Evolutionary conservation across 2,329 filamentous ascomycete species (phyloP).

Genomic region (Xylariaceae sp.): DNA sequence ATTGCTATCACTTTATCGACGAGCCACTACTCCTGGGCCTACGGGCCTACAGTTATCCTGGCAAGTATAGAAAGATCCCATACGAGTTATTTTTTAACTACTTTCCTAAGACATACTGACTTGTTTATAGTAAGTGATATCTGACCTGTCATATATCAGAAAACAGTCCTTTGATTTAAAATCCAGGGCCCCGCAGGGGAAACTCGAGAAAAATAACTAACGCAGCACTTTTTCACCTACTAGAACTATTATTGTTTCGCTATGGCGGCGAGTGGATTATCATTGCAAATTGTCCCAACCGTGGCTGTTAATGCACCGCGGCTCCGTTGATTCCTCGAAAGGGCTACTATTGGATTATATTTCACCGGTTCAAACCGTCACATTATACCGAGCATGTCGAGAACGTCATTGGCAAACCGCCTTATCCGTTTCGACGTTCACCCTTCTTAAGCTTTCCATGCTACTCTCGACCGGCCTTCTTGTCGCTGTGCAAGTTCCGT

Average conservation of each 20-base stretch:
- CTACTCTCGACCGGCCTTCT: not conserved
- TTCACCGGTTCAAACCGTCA: not conserved
- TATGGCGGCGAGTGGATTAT: constrained; percentile 6
- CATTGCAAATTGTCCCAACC: constrained; percentile 1
- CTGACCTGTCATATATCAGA: too few relatives aligned
- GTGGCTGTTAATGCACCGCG: not conserved
- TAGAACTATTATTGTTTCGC: not conserved
- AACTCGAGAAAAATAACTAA: too few relatives aligned
- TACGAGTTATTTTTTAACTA: too few relatives aligned
- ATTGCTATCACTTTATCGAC: not conserved
- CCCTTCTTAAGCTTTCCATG: not conserved
- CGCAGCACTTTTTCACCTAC: too few relatives aligned
- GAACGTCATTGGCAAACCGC: constrained; percentile 1
- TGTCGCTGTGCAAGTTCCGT: not conserved
- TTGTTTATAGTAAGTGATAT: too few relatives aligned
- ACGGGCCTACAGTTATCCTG: too few relatives aligned
- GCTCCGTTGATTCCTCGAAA: not conserved
- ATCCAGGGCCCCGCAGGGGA: too few relatives aligned
- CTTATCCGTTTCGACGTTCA: not conserved
- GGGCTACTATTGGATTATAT: constrained; percentile 3
- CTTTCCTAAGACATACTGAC: too few relatives aligned
- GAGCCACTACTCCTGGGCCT: constrained; percentile 4
- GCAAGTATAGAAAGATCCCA: too few relatives aligned
- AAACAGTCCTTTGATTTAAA: too few relatives aligned
- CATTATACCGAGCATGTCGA: not conserved